Percentiles rank a stretch among this genome's conserved stretches.
Conservation (phyloP, 1,284 basidiomycete species). For the Apiotrichum sp. region DNA sequence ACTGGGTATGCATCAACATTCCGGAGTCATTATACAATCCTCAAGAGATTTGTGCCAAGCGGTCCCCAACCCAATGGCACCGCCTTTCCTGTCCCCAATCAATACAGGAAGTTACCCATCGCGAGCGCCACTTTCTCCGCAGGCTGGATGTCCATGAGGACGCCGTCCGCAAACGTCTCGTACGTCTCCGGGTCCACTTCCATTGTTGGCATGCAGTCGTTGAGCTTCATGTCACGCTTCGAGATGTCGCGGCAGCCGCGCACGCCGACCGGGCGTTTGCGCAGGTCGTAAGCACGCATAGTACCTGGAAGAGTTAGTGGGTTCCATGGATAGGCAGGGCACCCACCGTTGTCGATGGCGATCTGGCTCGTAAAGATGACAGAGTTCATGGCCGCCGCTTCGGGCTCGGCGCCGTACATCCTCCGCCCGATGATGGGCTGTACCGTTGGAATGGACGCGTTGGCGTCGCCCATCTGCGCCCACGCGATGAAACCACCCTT, state of each 20-base stretch:
- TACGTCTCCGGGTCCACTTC: conserved; percentile 88
- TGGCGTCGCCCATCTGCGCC: conserved; percentile 90
- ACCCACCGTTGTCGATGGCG: conserved; percentile 58
- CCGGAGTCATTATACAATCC: no score
- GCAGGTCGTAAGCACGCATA: conserved; percentile 64
- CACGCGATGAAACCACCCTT: conserved; percentile 92
- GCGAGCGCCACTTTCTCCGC: conserved; percentile 66
- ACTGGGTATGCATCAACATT: no score
- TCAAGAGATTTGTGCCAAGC: no score
- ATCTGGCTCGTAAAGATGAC: conserved; percentile 76
- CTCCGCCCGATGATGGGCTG: conserved; percentile 78
- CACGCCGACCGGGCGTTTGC: conserved; percentile 71
- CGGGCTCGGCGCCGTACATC: conserved; percentile 79
- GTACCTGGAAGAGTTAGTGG: background rate
- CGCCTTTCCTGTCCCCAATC: background rate
- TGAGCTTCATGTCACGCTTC: conserved; percentile 94
- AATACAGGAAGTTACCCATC: conserved; percentile 54
- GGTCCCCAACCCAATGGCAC: no score
- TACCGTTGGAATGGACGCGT: conserved; percentile 87
- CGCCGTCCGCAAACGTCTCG: conserved; percentile 75
- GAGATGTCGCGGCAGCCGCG: conserved; percentile 65
- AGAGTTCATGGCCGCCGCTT: conserved; percentile 71
- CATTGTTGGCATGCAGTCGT: conserved; percentile 73
- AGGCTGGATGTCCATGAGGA: conserved; percentile 66
- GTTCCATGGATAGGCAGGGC: background rate